Percentiles rank a stretch among this genome's conserved stretches.
Conservation (phyloP, 305 asterid species). For the Nicotiana rustica region DNA sequence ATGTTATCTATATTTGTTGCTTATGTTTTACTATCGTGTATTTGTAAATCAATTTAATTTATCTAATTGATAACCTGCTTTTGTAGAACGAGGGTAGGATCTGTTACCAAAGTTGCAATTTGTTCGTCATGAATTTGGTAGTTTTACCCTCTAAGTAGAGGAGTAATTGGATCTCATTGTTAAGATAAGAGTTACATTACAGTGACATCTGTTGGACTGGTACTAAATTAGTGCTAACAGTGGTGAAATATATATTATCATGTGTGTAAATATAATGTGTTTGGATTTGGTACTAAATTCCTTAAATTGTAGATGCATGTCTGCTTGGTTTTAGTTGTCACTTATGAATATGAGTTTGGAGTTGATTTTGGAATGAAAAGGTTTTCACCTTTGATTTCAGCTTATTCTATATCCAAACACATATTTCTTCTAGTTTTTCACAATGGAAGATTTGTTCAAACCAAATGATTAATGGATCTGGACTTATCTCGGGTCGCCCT, state of each 20-base stretch:
- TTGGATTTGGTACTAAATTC: not conserved
- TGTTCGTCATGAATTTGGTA: not conserved
- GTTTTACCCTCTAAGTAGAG: not conserved
- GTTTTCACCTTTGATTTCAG: too few species aligned
- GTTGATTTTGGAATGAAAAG: too few species aligned
- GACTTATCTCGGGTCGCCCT: not conserved
- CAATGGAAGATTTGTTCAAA: not conserved
- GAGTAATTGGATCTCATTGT: not conserved
- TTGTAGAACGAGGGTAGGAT: not conserved
- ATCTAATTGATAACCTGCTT: not conserved
- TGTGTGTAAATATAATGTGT: not conserved
- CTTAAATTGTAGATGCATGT: not conserved
- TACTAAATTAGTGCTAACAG: not conserved
- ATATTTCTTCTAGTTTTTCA: not conserved
- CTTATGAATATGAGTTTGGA: too few species aligned
- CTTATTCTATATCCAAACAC: too few species aligned
- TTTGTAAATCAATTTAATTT: not conserved
- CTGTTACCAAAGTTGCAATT: not conserved
- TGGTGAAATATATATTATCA: not conserved
- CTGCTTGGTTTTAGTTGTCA: too few species aligned
- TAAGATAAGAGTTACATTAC: not conserved
- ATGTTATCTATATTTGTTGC: not conserved
- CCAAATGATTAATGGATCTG: not conserved
- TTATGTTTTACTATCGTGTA: not conserved
- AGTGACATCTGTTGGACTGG: not conserved